Conservation (phyloP, 495 filamentous ascomycete genomes). For the Hamigera avellanea region DNA sequence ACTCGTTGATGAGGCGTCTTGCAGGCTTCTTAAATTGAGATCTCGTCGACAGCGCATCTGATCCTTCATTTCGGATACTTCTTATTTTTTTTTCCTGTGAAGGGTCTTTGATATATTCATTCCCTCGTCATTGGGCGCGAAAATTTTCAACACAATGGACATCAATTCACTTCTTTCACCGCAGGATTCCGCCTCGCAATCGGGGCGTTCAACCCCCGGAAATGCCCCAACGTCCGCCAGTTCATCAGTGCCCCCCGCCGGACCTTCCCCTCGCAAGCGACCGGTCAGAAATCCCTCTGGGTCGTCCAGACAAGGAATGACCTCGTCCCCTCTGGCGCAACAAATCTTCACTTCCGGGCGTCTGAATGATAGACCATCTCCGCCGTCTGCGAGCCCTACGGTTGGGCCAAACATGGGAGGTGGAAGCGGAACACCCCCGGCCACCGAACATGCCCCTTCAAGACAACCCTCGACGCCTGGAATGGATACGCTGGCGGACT, state of each 20-base stretch:
- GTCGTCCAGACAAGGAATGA: conserved; percentile 21
- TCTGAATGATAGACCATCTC: conserved; percentile 24
- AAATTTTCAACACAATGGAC: conserved; percentile 41
- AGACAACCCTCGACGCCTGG: conserved; percentile 44
- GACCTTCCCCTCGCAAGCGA: conserved; percentile 22
- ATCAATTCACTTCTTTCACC: conserved; percentile 64
- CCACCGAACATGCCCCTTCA: conserved; percentile 19
- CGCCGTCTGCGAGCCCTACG: conserved; percentile 13
- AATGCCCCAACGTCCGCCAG: conserved; percentile 20
- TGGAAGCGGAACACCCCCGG: conserved; percentile 23
- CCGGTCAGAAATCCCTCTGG: conserved; percentile 24
- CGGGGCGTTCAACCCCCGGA: conserved; percentile 30
- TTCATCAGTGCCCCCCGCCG: conserved; percentile 16
- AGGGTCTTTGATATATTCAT: conserved; percentile 1
- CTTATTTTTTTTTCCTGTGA: conserved; percentile 4
- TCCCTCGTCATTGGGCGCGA: conserved; percentile 2
- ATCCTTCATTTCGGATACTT: conserved; percentile 10
- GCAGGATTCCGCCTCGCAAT: conserved; percentile 45
- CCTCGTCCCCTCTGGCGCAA: conserved; percentile 32
- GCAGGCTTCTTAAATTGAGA: conserved; percentile 21
- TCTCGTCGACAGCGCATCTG: conserved; percentile 2
- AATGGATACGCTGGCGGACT: conserved; percentile 56
- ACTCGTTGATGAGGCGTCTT: conserved; percentile 28
- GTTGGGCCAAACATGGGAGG: conserved; percentile 17
- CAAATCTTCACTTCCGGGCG: conserved; percentile 24